phyloP scores from a whole-genome alignment of 768 basidiomycete genomes.

The Scleroderma bovista region DNA sequence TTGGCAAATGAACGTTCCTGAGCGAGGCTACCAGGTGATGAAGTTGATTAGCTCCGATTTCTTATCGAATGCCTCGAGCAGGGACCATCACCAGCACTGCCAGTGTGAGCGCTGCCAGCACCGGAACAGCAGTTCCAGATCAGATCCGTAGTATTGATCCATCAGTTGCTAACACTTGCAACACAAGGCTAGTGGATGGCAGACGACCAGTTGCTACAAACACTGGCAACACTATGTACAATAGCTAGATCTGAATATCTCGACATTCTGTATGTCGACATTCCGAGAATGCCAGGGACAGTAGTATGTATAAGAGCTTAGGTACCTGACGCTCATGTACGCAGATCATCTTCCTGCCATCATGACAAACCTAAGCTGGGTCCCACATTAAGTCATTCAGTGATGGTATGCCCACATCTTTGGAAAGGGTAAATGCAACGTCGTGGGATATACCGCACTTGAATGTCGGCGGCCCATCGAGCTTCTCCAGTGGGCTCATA shows the following conservation, averaged over 20 bases:
- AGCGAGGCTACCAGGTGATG: background rate
- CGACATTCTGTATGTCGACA: background rate
- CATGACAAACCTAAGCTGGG: constrained; percentile 18
- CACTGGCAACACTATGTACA: background rate
- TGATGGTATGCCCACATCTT: constrained; percentile 48
- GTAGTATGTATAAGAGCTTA: too few species aligned
- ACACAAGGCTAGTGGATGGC: too few species aligned
- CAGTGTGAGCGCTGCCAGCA: too few species aligned
- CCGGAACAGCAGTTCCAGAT: too few species aligned
- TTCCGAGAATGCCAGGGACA: background rate
- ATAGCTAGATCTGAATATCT: background rate
- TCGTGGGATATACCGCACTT: constrained; percentile 70
- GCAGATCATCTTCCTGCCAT: too few species aligned
- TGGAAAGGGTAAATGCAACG: constrained; percentile 47
- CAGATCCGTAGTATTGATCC: too few species aligned
- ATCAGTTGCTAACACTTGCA: too few species aligned
- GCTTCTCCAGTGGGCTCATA: constrained; percentile 51
- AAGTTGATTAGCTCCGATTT: background rate
- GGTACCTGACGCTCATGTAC: background rate
- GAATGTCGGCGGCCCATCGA: constrained; percentile 68
- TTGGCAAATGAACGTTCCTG: background rate
- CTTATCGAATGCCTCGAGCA: background rate
- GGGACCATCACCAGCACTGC: too few species aligned
- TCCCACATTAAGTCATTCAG: constrained; percentile 72
- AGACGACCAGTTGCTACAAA: too few species aligned